Conservation (phyloP, 2,329 filamentous ascomycete genomes). For the Pochonia chlamydosporia region DNA sequence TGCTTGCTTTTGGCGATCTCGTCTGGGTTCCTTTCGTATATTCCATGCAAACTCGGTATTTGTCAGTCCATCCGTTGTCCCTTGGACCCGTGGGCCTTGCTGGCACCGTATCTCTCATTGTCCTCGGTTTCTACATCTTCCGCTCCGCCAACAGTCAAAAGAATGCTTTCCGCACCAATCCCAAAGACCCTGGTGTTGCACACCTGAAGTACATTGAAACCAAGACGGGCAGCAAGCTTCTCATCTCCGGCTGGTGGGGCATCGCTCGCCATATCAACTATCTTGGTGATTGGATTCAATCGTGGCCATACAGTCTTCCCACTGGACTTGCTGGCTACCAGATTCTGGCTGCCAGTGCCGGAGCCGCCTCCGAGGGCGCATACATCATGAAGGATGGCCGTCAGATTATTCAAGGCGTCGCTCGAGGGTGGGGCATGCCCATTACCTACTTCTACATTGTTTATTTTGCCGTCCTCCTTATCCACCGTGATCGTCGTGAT, state of each 20-base stretch:
- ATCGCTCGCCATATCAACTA: slow-evolving; percentile 92
- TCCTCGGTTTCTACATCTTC: slow-evolving; percentile 82
- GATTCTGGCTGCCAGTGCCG: slow-evolving; percentile 52
- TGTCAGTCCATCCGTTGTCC: slow-evolving; percentile 74
- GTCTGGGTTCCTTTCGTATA: slow-evolving; percentile 93
- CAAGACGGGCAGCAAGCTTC: slow-evolving; percentile 69
- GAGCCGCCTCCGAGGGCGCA: slow-evolving; percentile 42
- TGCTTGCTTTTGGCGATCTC: slow-evolving; percentile 88
- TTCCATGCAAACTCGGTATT: slow-evolving; percentile 76
- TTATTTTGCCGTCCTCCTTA: slow-evolving; percentile 81
- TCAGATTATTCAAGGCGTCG: slow-evolving; percentile 64
- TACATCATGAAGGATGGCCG: slow-evolving; percentile 54
- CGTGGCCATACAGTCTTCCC: slow-evolving; percentile 84
- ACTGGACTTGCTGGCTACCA: slow-evolving; percentile 80
- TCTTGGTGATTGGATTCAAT: slow-evolving; percentile 89
- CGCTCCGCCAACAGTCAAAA: slow-evolving; percentile 91
- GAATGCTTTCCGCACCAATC: slow-evolving; percentile 87
- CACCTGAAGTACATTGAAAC: slow-evolving; percentile 86
- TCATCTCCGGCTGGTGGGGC: slow-evolving; percentile 92
- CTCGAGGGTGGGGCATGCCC: slow-evolving; percentile 76
- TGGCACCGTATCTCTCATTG: slow-evolving; percentile 61
- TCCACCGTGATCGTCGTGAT: slow-evolving; percentile 82
- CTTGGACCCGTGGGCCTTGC: slow-evolving; percentile 64
- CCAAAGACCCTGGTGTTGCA: slow-evolving; percentile 68
- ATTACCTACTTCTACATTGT: slow-evolving; percentile 93